These are phyloP conservation scores for Rhodamnia argentea DNA, from an alignment of 345 rosid species.

Conservation along the genomic window DNA sequence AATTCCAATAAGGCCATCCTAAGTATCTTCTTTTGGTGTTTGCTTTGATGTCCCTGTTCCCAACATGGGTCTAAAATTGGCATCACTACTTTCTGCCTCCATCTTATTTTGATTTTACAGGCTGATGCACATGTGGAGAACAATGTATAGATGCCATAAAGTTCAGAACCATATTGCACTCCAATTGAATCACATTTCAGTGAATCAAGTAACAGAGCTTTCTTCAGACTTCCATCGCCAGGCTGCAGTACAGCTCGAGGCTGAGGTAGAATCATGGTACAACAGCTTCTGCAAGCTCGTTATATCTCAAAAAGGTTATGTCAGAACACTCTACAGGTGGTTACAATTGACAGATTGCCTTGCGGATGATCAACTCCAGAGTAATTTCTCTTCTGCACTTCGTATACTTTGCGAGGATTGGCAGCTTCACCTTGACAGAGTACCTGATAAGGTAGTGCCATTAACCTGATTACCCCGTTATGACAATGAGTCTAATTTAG, in stretches of 20 bases:
- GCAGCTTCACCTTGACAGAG: constrained; percentile 47
- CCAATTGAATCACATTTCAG: constrained; percentile 52
- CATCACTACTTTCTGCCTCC: background rate
- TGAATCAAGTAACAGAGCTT: constrained; percentile 29
- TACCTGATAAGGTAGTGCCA: constrained; percentile 63
- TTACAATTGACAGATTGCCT: constrained; percentile 49
- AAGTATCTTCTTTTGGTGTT: background rate
- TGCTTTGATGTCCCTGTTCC: background rate
- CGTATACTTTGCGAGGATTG: constrained; percentile 56
- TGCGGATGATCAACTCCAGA: constrained; percentile 37
- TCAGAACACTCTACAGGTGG: constrained; percentile 59
- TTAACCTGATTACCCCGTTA: background rate
- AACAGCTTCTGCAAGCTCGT: constrained; percentile 63
- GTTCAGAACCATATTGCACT: constrained; percentile 60
- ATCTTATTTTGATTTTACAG: constrained; percentile 18
- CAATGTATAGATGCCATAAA: constrained; percentile 73
- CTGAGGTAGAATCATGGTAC: constrained; percentile 68
- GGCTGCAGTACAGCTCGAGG: constrained; percentile 70
- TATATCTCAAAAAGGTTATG: constrained; percentile 56
- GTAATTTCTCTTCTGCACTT: constrained; percentile 31
- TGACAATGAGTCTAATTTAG: background rate
- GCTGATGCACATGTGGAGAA: constrained; percentile 62
- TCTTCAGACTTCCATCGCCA: constrained; percentile 60
- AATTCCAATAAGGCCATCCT: background rate
- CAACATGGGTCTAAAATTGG: background rate